Evolutionary conservation across 2,329 filamentous ascomycete genomes (phyloP).

Genomic region (Fusarium chlamydosporum): DNA sequence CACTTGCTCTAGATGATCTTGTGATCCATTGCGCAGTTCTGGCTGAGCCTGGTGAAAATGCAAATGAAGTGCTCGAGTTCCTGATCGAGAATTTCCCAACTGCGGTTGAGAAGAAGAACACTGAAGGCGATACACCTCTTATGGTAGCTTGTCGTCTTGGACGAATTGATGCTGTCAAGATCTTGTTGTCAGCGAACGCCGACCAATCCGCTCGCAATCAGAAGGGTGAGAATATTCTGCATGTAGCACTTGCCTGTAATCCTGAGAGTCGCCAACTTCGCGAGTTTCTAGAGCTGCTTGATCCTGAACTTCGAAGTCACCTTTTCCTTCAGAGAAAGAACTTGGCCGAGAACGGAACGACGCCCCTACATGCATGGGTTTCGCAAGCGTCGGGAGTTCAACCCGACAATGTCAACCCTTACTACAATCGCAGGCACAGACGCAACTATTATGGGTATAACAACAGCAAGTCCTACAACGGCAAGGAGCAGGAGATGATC

Average conservation of each 20-base stretch:
- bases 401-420: constrained; percentile 15
- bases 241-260: constrained; percentile 63
- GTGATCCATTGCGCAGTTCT: constrained; percentile 76
- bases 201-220: constrained; percentile 76
- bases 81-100: constrained; percentile 73
- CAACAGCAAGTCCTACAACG: constrained; percentile 43
- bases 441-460: constrained; percentile 21
- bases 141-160: constrained; percentile 73
- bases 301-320: constrained; percentile 67
- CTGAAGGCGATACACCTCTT: constrained; percentile 74
- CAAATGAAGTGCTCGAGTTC: constrained; percentile 73
- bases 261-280: constrained; percentile 58
- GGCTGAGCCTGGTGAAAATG: constrained; percentile 57
- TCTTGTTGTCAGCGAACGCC: constrained; percentile 76
- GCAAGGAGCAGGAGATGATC: constrained; percentile 51
- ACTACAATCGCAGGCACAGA: constrained; percentile 3
- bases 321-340: constrained; percentile 72
- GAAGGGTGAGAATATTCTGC: constrained; percentile 76
- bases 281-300: constrained; percentile 70
- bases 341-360: constrained; percentile 66
- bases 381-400: constrained; percentile 47
- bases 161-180: constrained; percentile 67
- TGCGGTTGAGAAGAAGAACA: constrained; percentile 72
- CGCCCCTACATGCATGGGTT: constrained; percentile 76
- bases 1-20: constrained; percentile 64